Conservation (phyloP, 768 basidiomycete genomes). For the Kwoniella europaea region DNA sequence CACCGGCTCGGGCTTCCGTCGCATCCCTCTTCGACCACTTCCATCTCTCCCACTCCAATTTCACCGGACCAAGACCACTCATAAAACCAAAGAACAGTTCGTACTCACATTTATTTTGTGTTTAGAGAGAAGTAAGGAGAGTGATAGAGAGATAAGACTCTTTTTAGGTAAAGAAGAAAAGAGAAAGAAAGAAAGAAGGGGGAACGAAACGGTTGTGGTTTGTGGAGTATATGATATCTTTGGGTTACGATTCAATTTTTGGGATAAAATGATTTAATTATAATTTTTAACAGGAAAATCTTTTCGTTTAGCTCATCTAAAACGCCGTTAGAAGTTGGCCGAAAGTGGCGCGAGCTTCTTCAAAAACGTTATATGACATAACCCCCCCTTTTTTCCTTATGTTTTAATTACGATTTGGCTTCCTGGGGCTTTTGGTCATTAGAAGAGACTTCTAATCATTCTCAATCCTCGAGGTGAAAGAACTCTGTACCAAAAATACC, state of each 20-base stretch:
- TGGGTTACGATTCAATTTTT: constrained; percentile 12
- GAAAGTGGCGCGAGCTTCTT: not conserved
- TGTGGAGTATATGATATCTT: constrained; percentile 11
- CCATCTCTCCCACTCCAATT: not conserved
- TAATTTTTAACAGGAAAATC: constrained; percentile 7
- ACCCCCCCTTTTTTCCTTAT: not conserved
- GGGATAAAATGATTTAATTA: constrained; percentile 19
- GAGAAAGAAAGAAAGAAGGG: constrained; percentile 15
- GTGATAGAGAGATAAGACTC: constrained; percentile 26
- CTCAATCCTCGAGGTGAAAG: not conserved
- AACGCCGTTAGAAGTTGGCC: not conserved
- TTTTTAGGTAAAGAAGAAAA: constrained; percentile 15
- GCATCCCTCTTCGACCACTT: not conserved
- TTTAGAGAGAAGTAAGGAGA: constrained; percentile 5
- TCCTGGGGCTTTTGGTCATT: not conserved
- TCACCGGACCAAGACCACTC: not conserved
- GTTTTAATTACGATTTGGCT: not conserved
- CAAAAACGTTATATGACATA: not conserved
- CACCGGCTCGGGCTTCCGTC: not conserved
- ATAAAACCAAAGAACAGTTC: not conserved
- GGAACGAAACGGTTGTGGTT: constrained; percentile 13
- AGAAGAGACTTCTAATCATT: not conserved
- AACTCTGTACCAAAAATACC: not conserved
- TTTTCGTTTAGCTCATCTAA: not conserved
- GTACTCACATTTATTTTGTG: constrained; percentile 24